Base-by-base conservation (phyloP, 768 basidiomycete species). In the Trametes cingulata region DNA sequence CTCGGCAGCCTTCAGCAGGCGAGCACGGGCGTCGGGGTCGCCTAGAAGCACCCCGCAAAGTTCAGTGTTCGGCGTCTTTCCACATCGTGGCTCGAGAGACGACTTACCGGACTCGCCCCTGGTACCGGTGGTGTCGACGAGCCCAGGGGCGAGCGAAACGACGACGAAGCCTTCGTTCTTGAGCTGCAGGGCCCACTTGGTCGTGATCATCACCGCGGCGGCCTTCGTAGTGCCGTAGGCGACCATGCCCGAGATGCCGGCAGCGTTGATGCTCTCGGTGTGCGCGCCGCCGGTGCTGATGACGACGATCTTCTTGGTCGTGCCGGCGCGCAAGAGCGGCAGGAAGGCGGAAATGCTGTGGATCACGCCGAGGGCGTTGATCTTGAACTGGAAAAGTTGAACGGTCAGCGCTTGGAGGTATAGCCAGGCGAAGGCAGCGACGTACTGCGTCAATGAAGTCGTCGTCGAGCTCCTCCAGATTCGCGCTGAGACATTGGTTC, bases 351-450 rank as follows among this genome's bases (percentile, higher is more conserved):
- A 71, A 56, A 71, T 73, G 13, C 73, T 72, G 62, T 71, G 69
- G n/a, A 76, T 63, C 12, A 71, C 68, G 25, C 75, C 76, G 46
- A 75, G 43, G 22, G 73, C 69, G 63, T 80, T 79, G 27, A 71
- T 63, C 19, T 68, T 64, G 60, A 72, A 73, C 71, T 73, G 53
- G 17, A 17, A n/a, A 40, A 20, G 9, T 15, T 9, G 37, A 2
- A 25, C 10, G 24, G 29, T 24, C 8, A 5, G 36, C 29, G 29
- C n/a, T n/a, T n/a, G 24, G 20, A 1, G 25, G 45, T 17, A 19
- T 5, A 25, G 13, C 27, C 10, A 13, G 17, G 33, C 10, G 8
- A 6, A 20, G 27, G 15, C 5, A 24, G 22, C 10, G 14, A 35
- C 66, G 12, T 58, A 69, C 70, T 12, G 53, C 17, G 6, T 56